Percentiles rank a stretch among this genome's conserved stretches.
Evolutionary conservation across 2,329 filamentous ascomycete species (phyloP).

Genomic region (Anisogramma anomala): DNA sequence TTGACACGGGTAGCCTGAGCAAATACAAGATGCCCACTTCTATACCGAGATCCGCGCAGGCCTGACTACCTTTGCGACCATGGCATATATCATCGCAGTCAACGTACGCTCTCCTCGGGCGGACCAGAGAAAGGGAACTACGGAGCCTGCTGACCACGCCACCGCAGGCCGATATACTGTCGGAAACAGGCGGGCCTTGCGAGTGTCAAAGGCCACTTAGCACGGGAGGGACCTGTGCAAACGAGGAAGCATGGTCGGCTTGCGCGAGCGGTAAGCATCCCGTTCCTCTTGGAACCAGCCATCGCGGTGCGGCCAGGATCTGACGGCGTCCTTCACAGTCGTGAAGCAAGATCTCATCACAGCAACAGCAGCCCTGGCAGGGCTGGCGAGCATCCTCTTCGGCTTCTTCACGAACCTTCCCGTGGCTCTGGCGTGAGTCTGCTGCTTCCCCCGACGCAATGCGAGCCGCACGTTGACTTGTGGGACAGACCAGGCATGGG

Average conservation of each 20-base stretch:
- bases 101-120: constrained; percentile 39
- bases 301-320: background rate
- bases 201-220: constrained; percentile 41
- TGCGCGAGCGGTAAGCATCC: constrained; percentile 7
- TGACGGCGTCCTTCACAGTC: constrained; percentile 3
- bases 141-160: background rate
- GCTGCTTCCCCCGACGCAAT: background rate
- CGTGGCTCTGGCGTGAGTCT: constrained; percentile 56
- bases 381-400: constrained; percentile 64
- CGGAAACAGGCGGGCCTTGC: constrained; percentile 68
- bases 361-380: constrained; percentile 69
- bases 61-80: constrained; percentile 67
- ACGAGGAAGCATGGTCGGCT: constrained; percentile 26
- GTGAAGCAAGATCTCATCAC: constrained; percentile 70
- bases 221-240: constrained; percentile 35
- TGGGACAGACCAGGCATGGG: constrained; percentile 50
- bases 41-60: constrained; percentile 70
- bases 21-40: constrained; percentile 58
- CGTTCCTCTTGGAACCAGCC: background rate
- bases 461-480: constrained; percentile 13
- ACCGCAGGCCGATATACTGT: constrained; percentile 56
- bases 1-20: constrained; percentile 40
- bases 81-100: constrained; percentile 77
- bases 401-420: constrained; percentile 74
- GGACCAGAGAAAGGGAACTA: background rate